phyloP scores from a whole-genome alignment of 108 stramenopile genomes.

The Nitzschia putrida region DNA sequence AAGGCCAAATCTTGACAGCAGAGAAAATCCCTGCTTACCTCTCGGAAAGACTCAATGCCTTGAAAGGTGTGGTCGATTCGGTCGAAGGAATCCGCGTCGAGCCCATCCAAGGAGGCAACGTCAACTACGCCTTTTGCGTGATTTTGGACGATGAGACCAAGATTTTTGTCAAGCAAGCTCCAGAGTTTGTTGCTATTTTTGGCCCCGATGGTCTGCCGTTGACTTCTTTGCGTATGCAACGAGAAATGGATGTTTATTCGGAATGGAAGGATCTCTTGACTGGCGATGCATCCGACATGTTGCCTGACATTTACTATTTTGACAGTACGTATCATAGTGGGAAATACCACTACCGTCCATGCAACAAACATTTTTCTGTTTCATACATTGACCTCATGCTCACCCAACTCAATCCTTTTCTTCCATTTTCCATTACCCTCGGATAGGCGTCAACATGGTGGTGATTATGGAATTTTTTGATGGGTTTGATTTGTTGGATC shows the following conservation, averaged over 20 bases:
- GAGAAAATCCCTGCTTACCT: constrained; percentile 69
- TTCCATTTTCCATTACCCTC: neutral
- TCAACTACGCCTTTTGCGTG: constrained; percentile 84
- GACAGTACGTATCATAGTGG: constrained; percentile 42
- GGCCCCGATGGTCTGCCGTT: constrained; percentile 75
- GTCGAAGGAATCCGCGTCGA: constrained; percentile 34
- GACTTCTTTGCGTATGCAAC: constrained; percentile 69
- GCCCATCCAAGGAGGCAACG: constrained; percentile 78
- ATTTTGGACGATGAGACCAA: constrained; percentile 35
- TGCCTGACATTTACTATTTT: constrained; percentile 74
- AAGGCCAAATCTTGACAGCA: constrained; percentile 51
- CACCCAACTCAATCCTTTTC: neutral
- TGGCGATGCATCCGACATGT: constrained; percentile 34
- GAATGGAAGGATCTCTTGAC: constrained; percentile 58
- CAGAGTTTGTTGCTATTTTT: constrained; percentile 81
- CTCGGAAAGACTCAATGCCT: constrained; percentile 42
- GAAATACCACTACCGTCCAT: neutral
- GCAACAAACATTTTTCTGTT: neutral
- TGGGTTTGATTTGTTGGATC: constrained; percentile 64
- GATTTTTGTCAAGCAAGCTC: constrained; percentile 81
- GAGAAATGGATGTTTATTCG: constrained; percentile 62
- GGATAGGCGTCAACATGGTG: constrained; percentile 51
- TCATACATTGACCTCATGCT: neutral
- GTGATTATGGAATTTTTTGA: constrained; percentile 87
- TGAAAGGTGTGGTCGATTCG: constrained; percentile 32